Evolutionary conservation across 1,284 basidiomycete species (phyloP), one percentile per base, ranked within the genome.

Genomic region (Prillingera fragicola): DNA sequence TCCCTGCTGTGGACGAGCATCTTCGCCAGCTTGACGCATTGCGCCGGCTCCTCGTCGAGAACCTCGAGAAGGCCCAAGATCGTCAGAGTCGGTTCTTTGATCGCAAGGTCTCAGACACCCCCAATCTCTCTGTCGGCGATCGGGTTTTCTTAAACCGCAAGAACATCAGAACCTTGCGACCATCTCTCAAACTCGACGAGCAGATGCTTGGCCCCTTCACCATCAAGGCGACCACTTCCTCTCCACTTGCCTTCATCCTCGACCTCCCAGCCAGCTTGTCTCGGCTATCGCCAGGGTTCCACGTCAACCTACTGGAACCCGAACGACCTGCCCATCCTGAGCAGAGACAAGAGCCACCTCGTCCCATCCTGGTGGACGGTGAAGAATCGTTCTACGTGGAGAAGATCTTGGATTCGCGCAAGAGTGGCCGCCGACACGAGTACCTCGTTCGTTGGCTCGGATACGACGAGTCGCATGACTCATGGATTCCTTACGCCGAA

Each of bases 251-350:
- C 38, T 36, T 63, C 43, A 19, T 43, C 21, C 60, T 76, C 7
- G 42, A 67, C 22, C 59, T 76, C 5, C 74, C 74, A 0, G 15
- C 26, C 2, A 26, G 48, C 8, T 40, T 64, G 48, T n/a, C n/a
- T n/a, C 44, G 52, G 37, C 52, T 75, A 5, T 70, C 76, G 48
- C 69, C 67, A 6, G 68, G 75, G 3, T 76, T 77, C 61, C 63
- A 75, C 47, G 59, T 70, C 26, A 70, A 65, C 1, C 62, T 70
- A 12, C 65, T 76, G 13, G 45, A 48, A 35, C 43, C 43, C 13
- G 28, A 54, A 74, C 13, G 34, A 67, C 33, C 58, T 76, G 14
- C 71, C 75, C 3, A 15, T 36, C 45, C 45, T 2, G 46, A 43
- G 10, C 57, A 31, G 36, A 50, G 24, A 45, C 64, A 43, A 52